Conservation (phyloP, 2,329 filamentous ascomycete species). For the Monilinia vaccinii-corymbosi region DNA sequence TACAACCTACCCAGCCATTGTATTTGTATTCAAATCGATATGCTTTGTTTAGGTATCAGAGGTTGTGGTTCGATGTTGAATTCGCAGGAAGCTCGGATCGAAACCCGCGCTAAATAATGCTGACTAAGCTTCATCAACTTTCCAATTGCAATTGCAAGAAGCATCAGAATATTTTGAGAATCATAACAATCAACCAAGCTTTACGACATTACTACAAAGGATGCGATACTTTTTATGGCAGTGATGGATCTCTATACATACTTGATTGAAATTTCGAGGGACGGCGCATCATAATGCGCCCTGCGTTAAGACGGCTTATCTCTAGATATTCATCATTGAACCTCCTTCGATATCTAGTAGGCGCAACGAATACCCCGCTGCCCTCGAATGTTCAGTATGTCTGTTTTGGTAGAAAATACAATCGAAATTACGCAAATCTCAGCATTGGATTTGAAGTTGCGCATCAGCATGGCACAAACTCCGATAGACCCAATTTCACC, state of each 20-base stretch:
- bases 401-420: neutral
- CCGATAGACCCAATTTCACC: neutral
- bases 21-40: slow-evolving; percentile 15
- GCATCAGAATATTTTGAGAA: neutral
- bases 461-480: neutral
- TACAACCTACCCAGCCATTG: slow-evolving; percentile 28
- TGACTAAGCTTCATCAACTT: slow-evolving; percentile 17
- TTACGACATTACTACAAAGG: neutral
- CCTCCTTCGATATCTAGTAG: slow-evolving; percentile 19
- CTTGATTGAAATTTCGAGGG: neutral
- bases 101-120: slow-evolving; percentile 6
- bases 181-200: neutral
- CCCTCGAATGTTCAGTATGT: neutral
- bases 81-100: slow-evolving; percentile 9
- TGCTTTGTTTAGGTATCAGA: slow-evolving; percentile 1
- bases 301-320: slow-evolving; percentile 26
- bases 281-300: slow-evolving; percentile 11
- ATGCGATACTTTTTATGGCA: slow-evolving; percentile 1
- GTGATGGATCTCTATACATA: slow-evolving; percentile 2
- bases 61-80: slow-evolving; percentile 11
- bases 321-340: slow-evolving; percentile 25
- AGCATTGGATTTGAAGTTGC: neutral
- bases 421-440: neutral
- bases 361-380: slow-evolving; percentile 8
- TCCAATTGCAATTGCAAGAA: no score